A percentile compares a stretch with the other conserved stretches of the same genome.
phyloP scores from a whole-genome alignment of 345 rosid genomes.

The Melaleuca alternifolia region DNA sequence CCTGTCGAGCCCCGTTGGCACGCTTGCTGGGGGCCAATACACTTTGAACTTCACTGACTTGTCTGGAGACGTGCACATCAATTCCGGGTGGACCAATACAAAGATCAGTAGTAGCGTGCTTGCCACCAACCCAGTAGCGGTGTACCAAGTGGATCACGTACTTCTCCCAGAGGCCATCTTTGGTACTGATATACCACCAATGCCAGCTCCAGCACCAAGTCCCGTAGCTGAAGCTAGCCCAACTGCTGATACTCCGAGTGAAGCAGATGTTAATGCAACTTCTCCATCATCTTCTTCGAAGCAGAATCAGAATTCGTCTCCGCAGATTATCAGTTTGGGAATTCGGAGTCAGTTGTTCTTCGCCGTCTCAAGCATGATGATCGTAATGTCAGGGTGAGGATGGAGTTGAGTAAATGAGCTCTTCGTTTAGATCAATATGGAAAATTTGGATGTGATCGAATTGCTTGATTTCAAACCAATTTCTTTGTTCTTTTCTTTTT shows the following conservation, averaged over 20 bases:
- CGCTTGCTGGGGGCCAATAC: constrained; percentile 63
- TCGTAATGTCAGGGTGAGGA: constrained; percentile 30
- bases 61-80: constrained; percentile 52
- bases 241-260: constrained; percentile 59
- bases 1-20: constrained; percentile 40
- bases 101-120: constrained; percentile 68
- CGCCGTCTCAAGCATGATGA: constrained; percentile 31
- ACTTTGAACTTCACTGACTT: constrained; percentile 54
- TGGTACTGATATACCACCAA: constrained; percentile 85
- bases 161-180: constrained; percentile 82
- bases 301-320: constrained; percentile 20
- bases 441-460: background rate
- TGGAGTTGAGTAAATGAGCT: background rate
- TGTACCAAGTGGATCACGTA: constrained; percentile 72
- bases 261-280: constrained; percentile 1
- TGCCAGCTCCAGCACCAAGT: constrained; percentile 80
- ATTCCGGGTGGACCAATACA: constrained; percentile 73
- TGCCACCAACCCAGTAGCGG: constrained; percentile 72
- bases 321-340: constrained; percentile 12
- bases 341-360: constrained; percentile 25
- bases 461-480: constrained; percentile 6
- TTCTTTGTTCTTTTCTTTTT: constrained; percentile 7
- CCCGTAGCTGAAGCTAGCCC: constrained; percentile 29
- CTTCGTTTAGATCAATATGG: background rate
- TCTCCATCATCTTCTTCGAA: constrained; percentile 12